These are phyloP conservation scores for Fusarium ramigenum DNA, from an alignment of 2,329 filamentous ascomycete species.

Conservation along the genomic window DNA sequence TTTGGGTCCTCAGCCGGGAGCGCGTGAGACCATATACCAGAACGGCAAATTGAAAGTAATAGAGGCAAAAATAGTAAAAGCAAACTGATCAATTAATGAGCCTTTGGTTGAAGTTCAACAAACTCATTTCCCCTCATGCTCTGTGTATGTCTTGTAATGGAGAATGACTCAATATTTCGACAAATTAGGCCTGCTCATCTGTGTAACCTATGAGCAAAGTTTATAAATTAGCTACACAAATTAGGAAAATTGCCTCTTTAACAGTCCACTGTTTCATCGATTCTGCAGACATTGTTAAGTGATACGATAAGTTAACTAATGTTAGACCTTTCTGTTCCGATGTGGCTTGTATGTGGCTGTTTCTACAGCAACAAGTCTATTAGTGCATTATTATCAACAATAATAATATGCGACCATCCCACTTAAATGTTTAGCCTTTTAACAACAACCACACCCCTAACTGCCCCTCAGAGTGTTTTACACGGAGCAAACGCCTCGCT, in stretches of 20 bases:
- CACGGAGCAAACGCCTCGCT: constrained; percentile 17
- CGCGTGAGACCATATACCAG: constrained; percentile 39
- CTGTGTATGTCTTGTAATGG: neutral
- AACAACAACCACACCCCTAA: constrained; percentile 21
- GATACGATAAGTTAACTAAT: neutral
- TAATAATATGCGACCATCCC: constrained; percentile 19
- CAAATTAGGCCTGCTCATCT: neutral
- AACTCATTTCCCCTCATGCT: too few relatives aligned
- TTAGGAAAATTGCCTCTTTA: too few relatives aligned
- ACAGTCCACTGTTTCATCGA: neutral
- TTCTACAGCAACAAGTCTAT: constrained; percentile 36
- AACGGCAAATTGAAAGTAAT: constrained; percentile 42
- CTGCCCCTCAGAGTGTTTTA: constrained; percentile 21
- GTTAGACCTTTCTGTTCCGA: neutral
- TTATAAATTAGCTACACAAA: neutral
- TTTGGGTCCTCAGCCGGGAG: constrained; percentile 35
- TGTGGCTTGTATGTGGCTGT: constrained; percentile 32
- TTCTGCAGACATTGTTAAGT: neutral
- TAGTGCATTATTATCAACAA: constrained; percentile 19
- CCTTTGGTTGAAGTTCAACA: constrained; percentile 34
- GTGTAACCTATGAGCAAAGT: neutral
- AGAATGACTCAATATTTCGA: neutral
- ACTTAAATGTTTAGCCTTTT: constrained; percentile 5
- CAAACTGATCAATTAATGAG: constrained; percentile 36
- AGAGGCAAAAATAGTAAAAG: constrained; percentile 43